Percentiles rank a stretch among this genome's conserved stretches.
Conservation (phyloP, 495 filamentous ascomycete species). For the Aspergillus taichungensis region DNA sequence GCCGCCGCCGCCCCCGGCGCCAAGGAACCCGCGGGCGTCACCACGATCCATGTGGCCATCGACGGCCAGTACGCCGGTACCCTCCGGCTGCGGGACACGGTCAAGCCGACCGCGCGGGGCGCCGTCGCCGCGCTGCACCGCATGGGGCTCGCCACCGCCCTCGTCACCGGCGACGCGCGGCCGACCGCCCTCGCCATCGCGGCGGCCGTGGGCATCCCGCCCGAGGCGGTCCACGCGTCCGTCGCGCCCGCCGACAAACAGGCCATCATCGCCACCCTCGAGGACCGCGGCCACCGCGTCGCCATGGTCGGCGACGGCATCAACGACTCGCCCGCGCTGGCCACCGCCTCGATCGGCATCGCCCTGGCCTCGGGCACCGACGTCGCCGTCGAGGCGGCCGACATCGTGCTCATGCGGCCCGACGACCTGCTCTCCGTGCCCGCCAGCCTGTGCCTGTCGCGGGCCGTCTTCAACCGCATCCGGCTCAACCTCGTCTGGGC, state of each 20-base stretch:
- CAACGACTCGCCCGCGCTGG: conserved; percentile 95
- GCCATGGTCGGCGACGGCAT: conserved; percentile 99
- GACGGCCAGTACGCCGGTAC: conserved; percentile 70
- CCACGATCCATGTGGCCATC: conserved; percentile 86
- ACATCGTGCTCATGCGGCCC: conserved; percentile 90
- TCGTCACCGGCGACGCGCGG: conserved; percentile 89
- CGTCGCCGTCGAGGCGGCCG: conserved; percentile 95
- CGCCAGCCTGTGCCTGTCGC: conserved; percentile 70
- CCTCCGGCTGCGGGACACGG: conserved; percentile 75
- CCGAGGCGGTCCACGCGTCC: conserved; percentile 65
- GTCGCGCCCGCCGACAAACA: conserved; percentile 86
- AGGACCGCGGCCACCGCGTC: conserved; percentile 62
- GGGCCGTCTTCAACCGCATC: conserved; percentile 84
- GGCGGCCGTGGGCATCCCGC: conserved; percentile 68
- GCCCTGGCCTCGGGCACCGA: conserved; percentile 89
- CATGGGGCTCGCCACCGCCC: conserved; percentile 77
- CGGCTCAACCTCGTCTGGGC: conserved; percentile 90
- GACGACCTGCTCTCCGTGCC: conserved; percentile 88
- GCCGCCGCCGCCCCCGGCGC: conserved; percentile 15
- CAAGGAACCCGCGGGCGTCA: conserved; percentile 52
- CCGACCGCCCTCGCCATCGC: conserved; percentile 78
- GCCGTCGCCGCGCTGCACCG: conserved; percentile 73
- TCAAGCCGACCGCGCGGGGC: conserved; percentile 81
- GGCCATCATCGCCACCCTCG: conserved; percentile 66
- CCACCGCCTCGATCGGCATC: conserved; percentile 87